Conservation (phyloP, 345 rosid species). For the Aethionema arabicum region DNA sequence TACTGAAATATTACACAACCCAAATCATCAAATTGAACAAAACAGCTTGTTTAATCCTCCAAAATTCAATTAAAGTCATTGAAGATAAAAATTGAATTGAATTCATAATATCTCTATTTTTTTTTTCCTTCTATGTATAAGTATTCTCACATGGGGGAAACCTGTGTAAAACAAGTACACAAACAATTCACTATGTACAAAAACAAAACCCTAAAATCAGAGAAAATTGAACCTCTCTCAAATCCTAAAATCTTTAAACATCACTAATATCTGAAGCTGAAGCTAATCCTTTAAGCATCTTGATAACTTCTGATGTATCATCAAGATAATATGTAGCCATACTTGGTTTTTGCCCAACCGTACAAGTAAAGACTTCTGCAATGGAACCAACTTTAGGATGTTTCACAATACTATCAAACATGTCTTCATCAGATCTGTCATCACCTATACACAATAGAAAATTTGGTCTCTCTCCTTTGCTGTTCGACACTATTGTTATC, state of each 20-base stretch:
- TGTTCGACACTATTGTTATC: constrained; percentile 50
- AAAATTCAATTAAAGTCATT: not conserved
- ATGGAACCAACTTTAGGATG: constrained; percentile 46
- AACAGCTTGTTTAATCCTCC: no score
- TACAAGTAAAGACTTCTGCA: constrained; percentile 66
- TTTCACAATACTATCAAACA: constrained; percentile 65
- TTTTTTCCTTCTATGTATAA: constrained; percentile 36
- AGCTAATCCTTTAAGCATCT: constrained; percentile 59
- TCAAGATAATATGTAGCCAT: constrained; percentile 82
- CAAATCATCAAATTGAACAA: no score
- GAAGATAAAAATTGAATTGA: constrained; percentile 28
- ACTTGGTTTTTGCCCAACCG: constrained; percentile 88
- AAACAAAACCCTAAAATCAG: constrained; percentile 26
- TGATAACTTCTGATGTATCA: constrained; percentile 58
- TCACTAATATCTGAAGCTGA: constrained; percentile 35
- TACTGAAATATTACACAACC: not conserved
- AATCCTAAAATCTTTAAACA: constrained; percentile 25
- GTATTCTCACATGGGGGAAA: constrained; percentile 27
- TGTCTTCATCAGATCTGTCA: constrained; percentile 83
- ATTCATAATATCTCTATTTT: constrained; percentile 28
- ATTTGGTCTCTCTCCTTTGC: constrained; percentile 52
- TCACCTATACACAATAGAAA: constrained; percentile 79
- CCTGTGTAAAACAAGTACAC: not conserved
- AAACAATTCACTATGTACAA: constrained; percentile 32
- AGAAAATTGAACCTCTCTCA: not conserved